A percentile compares a stretch with the other conserved stretches of the same genome.
Evolutionary conservation across 768 basidiomycete genomes (phyloP).

Genomic region (Boletus rubescentipes): DNA sequence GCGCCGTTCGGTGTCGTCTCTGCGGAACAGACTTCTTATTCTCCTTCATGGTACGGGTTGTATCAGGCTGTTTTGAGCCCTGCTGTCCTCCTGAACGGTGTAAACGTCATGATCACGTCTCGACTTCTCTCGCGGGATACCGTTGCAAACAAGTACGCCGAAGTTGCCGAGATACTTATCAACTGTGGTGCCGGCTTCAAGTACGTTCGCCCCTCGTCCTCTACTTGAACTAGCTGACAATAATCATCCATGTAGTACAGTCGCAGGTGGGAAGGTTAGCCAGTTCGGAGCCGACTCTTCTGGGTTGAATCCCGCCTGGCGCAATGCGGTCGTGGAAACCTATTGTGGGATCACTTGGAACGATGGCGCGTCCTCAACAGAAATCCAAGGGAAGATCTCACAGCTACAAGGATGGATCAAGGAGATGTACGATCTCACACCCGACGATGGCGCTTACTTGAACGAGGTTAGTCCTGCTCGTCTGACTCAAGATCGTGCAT

Average conservation of each 20-base stretch:
- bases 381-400: conserved; percentile 14
- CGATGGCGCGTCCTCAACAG: conserved; percentile 18
- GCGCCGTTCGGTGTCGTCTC: conserved; percentile 5
- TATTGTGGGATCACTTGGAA: conserved; percentile 20
- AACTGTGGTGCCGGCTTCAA: conserved; percentile 2
- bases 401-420: conserved; percentile 18
- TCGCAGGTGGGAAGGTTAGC: conserved; percentile 46
- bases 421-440: conserved; percentile 33
- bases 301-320: conserved; percentile 51
- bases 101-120: conserved; percentile 1
- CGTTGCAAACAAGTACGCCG: neutral
- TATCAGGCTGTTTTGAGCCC: neutral
- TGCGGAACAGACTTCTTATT: neutral
- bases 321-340: conserved; percentile 38
- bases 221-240: neutral
- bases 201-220: neutral
- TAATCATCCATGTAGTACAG: conserved; percentile 25
- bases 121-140: conserved; percentile 13
- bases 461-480: conserved; percentile 40
- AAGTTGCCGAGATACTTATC: conserved; percentile 7
- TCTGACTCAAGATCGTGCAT: neutral
- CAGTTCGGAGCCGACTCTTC: conserved; percentile 36
- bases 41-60: conserved; percentile 8
- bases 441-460: conserved; percentile 41
- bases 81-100: neutral